These are phyloP conservation scores for Globisporangium takayamanum DNA, from an alignment of 352 stramenopile genomes.

Conservation along the genomic window DNA sequence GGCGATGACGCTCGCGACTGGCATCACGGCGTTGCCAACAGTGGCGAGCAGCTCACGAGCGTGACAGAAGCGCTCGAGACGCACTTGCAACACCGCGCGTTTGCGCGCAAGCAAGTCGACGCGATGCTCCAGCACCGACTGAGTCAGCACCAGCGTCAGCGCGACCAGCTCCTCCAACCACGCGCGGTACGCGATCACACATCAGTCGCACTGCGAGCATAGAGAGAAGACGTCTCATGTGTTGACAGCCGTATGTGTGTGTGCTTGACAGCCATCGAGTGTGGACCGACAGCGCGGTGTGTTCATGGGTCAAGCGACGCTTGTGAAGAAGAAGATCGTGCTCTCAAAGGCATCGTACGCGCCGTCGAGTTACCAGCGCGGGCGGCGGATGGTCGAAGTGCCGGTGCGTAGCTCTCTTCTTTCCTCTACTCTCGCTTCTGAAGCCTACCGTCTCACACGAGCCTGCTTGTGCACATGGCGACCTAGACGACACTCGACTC, in stretches of 20 bases:
- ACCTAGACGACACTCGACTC: slow-evolving; percentile 40
- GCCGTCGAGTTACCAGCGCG: slow-evolving; percentile 20
- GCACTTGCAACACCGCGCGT: slow-evolving; percentile 43
- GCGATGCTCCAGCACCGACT: slow-evolving; percentile 32
- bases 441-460: no score
- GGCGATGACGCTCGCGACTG: slow-evolving; percentile 3
- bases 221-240: no score
- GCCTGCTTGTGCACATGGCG: no score
- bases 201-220: no score
- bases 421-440: neutral
- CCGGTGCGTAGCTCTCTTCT: slow-evolving; percentile 18
- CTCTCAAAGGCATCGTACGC: slow-evolving; percentile 33
- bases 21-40: neutral
- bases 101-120: slow-evolving; percentile 39
- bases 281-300: neutral
- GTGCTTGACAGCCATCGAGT: neutral
- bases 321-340: slow-evolving; percentile 38
- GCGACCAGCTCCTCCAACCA: neutral
- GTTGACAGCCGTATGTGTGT: neutral
- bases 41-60: slow-evolving; percentile 28
- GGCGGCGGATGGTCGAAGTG: slow-evolving; percentile 23
- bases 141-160: slow-evolving; percentile 18
- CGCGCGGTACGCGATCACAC: neutral
- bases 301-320: slow-evolving; percentile 7
- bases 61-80: slow-evolving; percentile 32